phyloP scores from a whole-genome alignment of 805 yeast species.

The Ogataea nonfermentans region DNA sequence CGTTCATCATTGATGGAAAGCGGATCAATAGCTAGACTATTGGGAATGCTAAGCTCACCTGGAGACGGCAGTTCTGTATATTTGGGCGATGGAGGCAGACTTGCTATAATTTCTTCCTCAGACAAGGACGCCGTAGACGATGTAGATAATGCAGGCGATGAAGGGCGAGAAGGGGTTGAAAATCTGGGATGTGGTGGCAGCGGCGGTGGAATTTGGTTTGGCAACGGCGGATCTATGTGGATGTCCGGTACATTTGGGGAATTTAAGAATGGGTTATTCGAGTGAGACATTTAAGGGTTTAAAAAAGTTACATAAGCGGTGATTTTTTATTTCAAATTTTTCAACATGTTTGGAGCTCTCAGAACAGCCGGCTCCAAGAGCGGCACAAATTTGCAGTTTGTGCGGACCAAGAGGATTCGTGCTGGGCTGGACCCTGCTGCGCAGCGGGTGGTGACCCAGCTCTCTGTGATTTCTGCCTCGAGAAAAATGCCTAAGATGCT shows the following conservation, averaged over 20 bases:
- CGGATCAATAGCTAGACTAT: constrained; percentile 29
- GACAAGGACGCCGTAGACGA: constrained; percentile 9
- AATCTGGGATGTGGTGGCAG: constrained; percentile 19
- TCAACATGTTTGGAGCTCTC: constrained; percentile 13
- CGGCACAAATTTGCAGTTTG: constrained; percentile 40
- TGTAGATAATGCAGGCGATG: constrained; percentile 4
- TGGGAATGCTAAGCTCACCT: constrained; percentile 28
- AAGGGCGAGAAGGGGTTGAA: background rate
- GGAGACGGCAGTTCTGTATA: constrained; percentile 28
- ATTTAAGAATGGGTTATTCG: background rate
- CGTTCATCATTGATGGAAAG: constrained; percentile 23
- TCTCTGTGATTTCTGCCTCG: constrained; percentile 81
- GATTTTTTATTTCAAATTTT: constrained; percentile 6
- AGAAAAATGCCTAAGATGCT: constrained; percentile 85
- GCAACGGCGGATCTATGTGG: constrained; percentile 13
- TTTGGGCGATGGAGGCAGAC: constrained; percentile 32
- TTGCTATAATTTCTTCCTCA: constrained; percentile 24
- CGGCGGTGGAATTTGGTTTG: constrained; percentile 18
- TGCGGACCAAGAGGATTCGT: constrained; percentile 36
- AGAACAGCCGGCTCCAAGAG: constrained; percentile 7
- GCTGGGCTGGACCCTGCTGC: constrained; percentile 31
- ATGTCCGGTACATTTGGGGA: constrained; percentile 10
- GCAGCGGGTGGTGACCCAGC: constrained; percentile 42
- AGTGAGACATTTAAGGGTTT: constrained; percentile 5
- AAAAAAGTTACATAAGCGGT: constrained; percentile 1